Base-by-base conservation (phyloP, 495 filamentous ascomycete species). In the Aspergillus cavernicola region DNA sequence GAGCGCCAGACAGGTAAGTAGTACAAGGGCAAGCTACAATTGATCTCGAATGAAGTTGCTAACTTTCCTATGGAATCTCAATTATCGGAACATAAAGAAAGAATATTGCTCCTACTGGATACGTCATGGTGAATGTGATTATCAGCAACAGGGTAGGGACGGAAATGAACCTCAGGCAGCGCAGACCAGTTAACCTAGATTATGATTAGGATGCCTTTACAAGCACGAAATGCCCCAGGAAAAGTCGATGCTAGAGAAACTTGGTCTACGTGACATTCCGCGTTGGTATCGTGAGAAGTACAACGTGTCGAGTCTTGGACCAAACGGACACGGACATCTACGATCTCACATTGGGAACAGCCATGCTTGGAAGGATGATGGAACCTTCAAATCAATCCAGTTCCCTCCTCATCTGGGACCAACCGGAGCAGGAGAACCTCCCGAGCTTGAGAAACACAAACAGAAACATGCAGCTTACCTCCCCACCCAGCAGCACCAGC, bases 101-200 rank as follows among this genome's bases (percentile, higher is more conserved):
- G 71, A 84, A 41, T 93, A 86, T 66, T 95, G 91, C 72, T 88
- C 87, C 31, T 87, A 89, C 66, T 96, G 89, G 88, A 83, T 95
- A 37, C 83, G 86, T 54, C 84, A 84, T 39, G 90, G 90, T 28
- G 81, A 86, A 45, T 96, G 91, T 66, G 87, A 87, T 60, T 96
- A 87, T 67, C 82, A 77, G 32, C 87, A 92, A 64, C 84, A 90
- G 61, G 90, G 73, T 70, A 59, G 36, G 67, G 13, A 26, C 10
- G 11, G 26, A 18, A 12, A 18, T 10, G 12, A 41, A 13, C 8
- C 4, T 16, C 15, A 38, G 24, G 6, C n/a, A 28, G 28, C 18
- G 26, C 24, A 42, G 20, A 12, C 7, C 37, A 50, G 52, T 63
- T 50, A 62, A 47, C 16, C 19, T 15, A 22, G n/a, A 6, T 18